These are phyloP conservation scores for Chaetoscypha palmicola DNA, from an alignment of 2,329 filamentous ascomycete species.

Conservation along the genomic window DNA sequence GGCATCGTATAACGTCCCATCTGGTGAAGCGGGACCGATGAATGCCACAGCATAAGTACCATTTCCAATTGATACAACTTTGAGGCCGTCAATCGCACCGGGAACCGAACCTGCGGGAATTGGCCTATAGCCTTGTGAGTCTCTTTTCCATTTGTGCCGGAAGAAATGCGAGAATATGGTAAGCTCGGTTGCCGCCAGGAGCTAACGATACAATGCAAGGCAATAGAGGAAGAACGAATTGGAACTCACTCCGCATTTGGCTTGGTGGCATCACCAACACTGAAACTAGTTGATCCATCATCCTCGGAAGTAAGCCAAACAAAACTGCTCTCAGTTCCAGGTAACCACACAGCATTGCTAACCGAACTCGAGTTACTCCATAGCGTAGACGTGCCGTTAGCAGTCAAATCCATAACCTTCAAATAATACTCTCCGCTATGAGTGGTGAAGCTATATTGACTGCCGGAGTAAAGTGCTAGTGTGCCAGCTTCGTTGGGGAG, in stretches of 20 bases:
- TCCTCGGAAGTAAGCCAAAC: constrained; percentile 21
- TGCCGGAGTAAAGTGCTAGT: constrained; percentile 60
- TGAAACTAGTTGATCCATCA: constrained; percentile 22
- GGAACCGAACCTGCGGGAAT: constrained; percentile 19
- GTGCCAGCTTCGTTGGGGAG: constrained; percentile 61
- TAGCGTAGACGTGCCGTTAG: constrained; percentile 23
- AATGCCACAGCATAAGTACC: constrained; percentile 18
- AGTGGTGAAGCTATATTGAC: constrained; percentile 68
- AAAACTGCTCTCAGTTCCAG: constrained; percentile 16
- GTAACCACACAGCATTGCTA: constrained; percentile 21
- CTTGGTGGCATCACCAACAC: constrained; percentile 20
- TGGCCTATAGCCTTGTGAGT: constrained; percentile 16
- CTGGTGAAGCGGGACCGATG: constrained; percentile 17
- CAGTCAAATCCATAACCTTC: constrained; percentile 60
- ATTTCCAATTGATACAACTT: constrained; percentile 13
- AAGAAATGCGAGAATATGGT: too few species aligned
- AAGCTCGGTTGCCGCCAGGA: too few species aligned
- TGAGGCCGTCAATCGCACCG: constrained; percentile 21
- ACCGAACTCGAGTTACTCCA: constrained; percentile 23
- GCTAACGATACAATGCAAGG: too few species aligned
- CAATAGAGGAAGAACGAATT: neutral
- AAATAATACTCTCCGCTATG: constrained; percentile 62
- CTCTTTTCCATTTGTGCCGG: too few species aligned
- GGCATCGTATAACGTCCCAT: constrained; percentile 22
- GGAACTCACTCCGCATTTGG: constrained; percentile 18